These are phyloP conservation scores for Lactuca sativa DNA, from an alignment of 129 eudicot species.

Conservation along the genomic window DNA sequence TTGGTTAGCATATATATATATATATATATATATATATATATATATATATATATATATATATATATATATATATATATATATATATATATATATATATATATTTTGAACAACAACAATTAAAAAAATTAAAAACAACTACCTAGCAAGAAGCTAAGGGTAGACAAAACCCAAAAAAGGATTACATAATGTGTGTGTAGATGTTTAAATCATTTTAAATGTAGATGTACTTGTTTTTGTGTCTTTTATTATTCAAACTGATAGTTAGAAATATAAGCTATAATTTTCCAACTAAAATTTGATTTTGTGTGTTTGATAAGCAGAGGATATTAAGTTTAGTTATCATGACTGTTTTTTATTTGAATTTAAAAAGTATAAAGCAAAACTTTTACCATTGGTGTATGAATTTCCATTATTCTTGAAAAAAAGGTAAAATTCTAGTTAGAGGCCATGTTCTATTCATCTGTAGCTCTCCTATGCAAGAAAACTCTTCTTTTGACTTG, in stretches of 20 bases:
- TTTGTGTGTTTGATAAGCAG: background rate
- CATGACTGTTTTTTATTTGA: too few relatives aligned
- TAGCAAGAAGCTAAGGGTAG: too few relatives aligned
- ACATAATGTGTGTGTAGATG: too few relatives aligned
- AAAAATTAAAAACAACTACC: too few relatives aligned
- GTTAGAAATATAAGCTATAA: background rate
- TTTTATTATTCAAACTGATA: background rate
- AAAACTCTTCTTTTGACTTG: conserved; percentile 32
- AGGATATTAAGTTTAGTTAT: too few relatives aligned
- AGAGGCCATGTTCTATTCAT: conserved; percentile 6
- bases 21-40: too few relatives aligned
- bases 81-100: too few relatives aligned
- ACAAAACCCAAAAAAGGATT: too few relatives aligned
- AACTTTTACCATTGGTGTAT: background rate
- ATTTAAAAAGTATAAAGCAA: background rate
- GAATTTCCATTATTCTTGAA: background rate
- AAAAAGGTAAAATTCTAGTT: background rate
- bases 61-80: too few relatives aligned
- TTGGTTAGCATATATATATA: too few relatives aligned
- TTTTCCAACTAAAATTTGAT: background rate
- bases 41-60: too few relatives aligned
- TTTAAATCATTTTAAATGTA: background rate
- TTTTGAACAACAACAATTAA: too few relatives aligned
- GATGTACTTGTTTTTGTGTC: conserved; percentile 11
- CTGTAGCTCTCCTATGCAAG: conserved; percentile 26